Base-by-base conservation (phyloP, 2,329 filamentous ascomycete species). In the Didymella arachidicola region DNA sequence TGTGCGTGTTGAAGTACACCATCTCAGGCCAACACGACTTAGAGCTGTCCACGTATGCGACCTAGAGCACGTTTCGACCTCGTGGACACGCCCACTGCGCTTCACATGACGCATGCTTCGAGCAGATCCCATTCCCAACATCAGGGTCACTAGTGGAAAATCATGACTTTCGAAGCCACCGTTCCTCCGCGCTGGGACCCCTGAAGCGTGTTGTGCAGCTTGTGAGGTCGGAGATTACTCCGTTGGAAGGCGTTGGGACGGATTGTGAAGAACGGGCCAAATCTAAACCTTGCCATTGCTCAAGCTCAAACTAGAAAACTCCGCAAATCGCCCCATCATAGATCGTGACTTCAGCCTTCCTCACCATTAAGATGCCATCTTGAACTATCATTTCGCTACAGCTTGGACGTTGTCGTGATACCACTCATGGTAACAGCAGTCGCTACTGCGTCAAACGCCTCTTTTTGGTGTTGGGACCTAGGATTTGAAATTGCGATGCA, bases 201-300 rank as follows among this genome's bases (percentile, higher is more conserved):
- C 32, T 44, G 41, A 50, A 57, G 30, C 29, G 49, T 57, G 47
- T 47, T 64, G 36, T 59, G 56, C 62, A 51, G 54, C 27, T 53
- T 16, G 7, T 36, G 22, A 41, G 46, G 16, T 19, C 68, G 67
- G 68, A 69, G 30, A 41, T 39, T 25, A 45, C 63, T 71, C 68
- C 68, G 66, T 60, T 47, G 50, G 53, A 53, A 56, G 57, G 52
- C 56, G 61, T 44, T 68, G 56, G 55, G 25, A 18, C 38, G 34
- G 58, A 49, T 49, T 29, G 34, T 51, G 36, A 53, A 47, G 41
- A 29, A 42, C 29, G n/a, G 50, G 44, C 53, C 49, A 39, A 54
- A 47, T 38, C 50, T 48, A 53, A 47, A 53, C 12, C 11, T 47
- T 44, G 41, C 39, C 51, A 16, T 18, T 43, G 22, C 45, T 39